Base-by-base conservation (phyloP, 352 stramenopile genomes). In the Pythium grandisporangium region DNA sequence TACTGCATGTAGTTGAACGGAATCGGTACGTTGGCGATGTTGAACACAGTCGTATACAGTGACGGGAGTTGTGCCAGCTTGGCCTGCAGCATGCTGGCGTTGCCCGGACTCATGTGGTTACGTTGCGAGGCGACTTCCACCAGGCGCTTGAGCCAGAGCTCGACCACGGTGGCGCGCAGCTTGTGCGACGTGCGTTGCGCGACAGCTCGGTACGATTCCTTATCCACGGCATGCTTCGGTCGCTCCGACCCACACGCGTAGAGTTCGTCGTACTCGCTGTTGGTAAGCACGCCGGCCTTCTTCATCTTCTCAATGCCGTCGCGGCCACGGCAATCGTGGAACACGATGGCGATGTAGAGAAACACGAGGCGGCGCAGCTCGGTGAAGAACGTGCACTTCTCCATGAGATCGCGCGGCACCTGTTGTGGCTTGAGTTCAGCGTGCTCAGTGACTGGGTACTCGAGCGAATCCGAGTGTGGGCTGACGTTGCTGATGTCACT, bases 1-100 rank as follows among this genome's bases (percentile, higher is more conserved):
- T 87, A 88, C 51, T 88, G 78, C 61, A 83, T 85, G 50, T 91
- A 91, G 61, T 86, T 86, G 66, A 91, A 88, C 21, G 78, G 77
- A 42, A 91, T 91, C 14, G 77, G 77, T 8, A 88, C 72, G 45
- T 91, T 88, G 22, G 78, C 74, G 45, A 91, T 88, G 50, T 81
- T 87, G 55, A 84, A 91, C 27, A 91, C 67, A 1, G 74, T 85
- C 20, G 77, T 87, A 51, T 87, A 90, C 8, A 90, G 58, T 23
- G 65, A 67, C 11, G 75, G 70, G 5, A 91, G 58, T 45, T 73
- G 62, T 20, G 77, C 56, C 16, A 91, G 63, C 50, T 85, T 85
- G 6, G 69, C 36, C 44, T 88, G 74, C 24, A 88, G 45, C 25
- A 47, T 63, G 45, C 70, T 83, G 3, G 74, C 53, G 45, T 84